These are phyloP conservation scores for Lolium multiflorum DNA, from an alignment of 176 grass and related monocot genomes.

Conservation along the genomic window DNA sequence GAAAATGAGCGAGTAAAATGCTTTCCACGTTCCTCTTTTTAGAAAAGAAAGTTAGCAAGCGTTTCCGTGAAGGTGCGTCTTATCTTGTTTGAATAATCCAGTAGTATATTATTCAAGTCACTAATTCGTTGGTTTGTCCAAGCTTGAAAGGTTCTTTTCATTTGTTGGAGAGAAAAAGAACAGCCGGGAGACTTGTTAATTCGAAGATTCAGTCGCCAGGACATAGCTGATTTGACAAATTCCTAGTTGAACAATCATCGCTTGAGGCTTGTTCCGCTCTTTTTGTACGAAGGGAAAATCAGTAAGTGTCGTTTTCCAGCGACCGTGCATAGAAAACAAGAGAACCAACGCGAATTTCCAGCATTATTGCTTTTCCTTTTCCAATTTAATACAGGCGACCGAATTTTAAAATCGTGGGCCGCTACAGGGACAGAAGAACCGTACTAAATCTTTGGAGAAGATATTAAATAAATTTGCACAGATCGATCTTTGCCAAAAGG, in stretches of 20 bases:
- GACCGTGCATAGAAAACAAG: background rate
- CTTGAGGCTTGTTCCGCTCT: conserved; percentile 26
- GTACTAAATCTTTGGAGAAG: conserved; percentile 1
- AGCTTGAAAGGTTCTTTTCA: conserved; percentile 35
- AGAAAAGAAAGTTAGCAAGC: background rate
- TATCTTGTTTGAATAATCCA: conserved; percentile 40
- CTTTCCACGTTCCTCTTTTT: background rate
- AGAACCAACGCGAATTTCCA: background rate
- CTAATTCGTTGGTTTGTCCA: conserved; percentile 1
- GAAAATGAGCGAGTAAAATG: background rate
- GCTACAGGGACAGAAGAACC: conserved; percentile 12
- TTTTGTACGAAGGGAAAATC: conserved; percentile 26
- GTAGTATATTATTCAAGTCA: background rate
- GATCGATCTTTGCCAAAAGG: background rate
- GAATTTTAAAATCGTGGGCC: background rate
- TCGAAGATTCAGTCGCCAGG: conserved; percentile 23
- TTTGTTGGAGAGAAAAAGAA: conserved; percentile 12
- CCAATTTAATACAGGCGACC: background rate
- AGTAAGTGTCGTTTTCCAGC: conserved; percentile 10
- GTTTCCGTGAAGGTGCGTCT: conserved; percentile 1
- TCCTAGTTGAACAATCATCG: conserved; percentile 41
- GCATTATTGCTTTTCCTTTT: background rate
- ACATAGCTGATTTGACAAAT: conserved; percentile 26
- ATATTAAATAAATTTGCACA: background rate
- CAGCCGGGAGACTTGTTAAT: background rate